Evolutionary conservation across 139 green algal genomes (phyloP), one percentile per base, ranked within the genome.

Genomic region (Nannochloris sp.): DNA sequence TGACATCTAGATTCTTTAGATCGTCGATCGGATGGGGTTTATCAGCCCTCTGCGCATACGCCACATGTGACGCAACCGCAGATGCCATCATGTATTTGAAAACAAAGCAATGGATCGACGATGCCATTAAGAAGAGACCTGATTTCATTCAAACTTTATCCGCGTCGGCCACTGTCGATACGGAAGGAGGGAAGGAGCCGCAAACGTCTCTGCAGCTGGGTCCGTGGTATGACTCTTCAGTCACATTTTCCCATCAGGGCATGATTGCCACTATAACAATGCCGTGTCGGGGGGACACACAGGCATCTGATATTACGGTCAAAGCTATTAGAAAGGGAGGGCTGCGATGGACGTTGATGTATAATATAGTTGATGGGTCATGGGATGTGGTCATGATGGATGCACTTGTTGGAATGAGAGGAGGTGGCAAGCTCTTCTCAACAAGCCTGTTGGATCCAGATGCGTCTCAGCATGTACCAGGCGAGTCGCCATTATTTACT

Each of bases 341-440:
- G 2, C 19, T 58, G 21, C 18, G 50, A 16, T 58, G 50, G 50
- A 29, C 50, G 19, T 14, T 58, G 12, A 0, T 58, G 21, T 58
- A 64, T 23, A 64, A 48, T 19, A 27, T 64, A 23, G 8, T 64
- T 50, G 23, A 31, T 50, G 57, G 57, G 27, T 21, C 57, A 31
- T 64, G 57, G 57, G 57, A 64, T 31, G 7, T 49, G 7, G 23
- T 64, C 4, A 64, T 64, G 23, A 64, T 64, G 57, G 57, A 64
- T 51, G 57, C 57, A 14, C 7, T 44, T 18, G 23, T 64, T 27
- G 57, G 57, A 7, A 64, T 64, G 57, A 9, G 23, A 15, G 57
- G 12, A 29, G 57, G 57, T 19, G 57, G 57, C n/a, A 50, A 8
- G n/a, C 23, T 64, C 19, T 58, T 31, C 5, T 57, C 19, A 10